Percentiles rank a stretch among this genome's conserved stretches.
Conservation (phyloP, 2,329 filamentous ascomycete species). For the Fonsecaea pugnacius region DNA sequence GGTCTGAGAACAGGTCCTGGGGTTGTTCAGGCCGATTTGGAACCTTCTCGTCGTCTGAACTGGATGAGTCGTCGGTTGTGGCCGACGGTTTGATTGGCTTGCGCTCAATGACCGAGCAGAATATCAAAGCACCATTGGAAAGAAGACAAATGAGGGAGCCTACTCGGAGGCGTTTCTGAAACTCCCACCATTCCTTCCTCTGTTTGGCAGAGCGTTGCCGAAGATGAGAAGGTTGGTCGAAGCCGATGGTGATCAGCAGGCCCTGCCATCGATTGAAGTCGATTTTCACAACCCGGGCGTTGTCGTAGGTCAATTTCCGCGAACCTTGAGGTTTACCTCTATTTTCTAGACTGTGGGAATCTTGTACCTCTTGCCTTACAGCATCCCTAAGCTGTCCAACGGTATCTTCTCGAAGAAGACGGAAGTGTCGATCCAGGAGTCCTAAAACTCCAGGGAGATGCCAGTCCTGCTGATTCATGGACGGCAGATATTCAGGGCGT, state of each 20-base stretch:
- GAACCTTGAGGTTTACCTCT: background rate
- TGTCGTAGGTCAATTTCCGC: background rate
- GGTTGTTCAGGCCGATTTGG: background rate
- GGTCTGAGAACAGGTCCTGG: background rate
- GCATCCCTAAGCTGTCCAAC: background rate
- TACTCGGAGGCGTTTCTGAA: background rate
- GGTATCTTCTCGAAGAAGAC: constrained; percentile 1
- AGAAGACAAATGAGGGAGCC: constrained; percentile 1
- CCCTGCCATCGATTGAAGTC: background rate
- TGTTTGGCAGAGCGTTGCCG: background rate
- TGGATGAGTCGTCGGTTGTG: background rate
- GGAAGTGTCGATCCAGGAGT: constrained; percentile 1
- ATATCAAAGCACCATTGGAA: constrained; percentile 2
- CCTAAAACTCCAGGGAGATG: constrained; percentile 1
- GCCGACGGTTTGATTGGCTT: background rate
- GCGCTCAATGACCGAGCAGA: constrained; percentile 1
- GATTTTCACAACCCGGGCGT: background rate
- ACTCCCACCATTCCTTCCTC: constrained; percentile 1
- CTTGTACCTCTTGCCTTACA: background rate
- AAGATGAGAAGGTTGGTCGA: background rate
- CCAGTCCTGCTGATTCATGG: background rate
- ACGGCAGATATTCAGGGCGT: background rate
- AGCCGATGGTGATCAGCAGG: background rate
- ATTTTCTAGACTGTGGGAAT: background rate
- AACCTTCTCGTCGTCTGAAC: background rate